phyloP scores from a whole-genome alignment of 2,329 filamentous ascomycete species.

The Hypocreales sp. region DNA sequence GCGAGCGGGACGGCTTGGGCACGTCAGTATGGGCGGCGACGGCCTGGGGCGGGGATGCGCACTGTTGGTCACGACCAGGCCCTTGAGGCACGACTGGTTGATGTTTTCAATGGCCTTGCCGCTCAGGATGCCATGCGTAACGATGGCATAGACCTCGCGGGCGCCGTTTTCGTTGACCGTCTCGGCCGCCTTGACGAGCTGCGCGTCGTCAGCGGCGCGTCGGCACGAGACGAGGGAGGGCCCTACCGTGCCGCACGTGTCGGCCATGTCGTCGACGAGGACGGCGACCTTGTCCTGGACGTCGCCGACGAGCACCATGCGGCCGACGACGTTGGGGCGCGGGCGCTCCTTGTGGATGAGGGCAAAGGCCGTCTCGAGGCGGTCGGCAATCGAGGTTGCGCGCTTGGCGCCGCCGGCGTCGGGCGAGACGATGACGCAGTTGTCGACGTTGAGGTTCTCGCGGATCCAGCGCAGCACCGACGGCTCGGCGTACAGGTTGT shows the following conservation, averaged over 20 bases:
- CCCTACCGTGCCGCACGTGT: conserved; percentile 35
- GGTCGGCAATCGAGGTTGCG: conserved; percentile 87
- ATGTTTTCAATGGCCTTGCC: conserved; percentile 60
- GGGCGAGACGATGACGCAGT: conserved; percentile 86
- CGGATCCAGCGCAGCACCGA: conserved; percentile 58
- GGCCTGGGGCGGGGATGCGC: background rate
- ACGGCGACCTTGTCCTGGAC: conserved; percentile 72
- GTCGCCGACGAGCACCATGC: conserved; percentile 90
- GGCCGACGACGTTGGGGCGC: conserved; percentile 61
- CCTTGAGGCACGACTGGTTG: background rate
- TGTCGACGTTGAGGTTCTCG: conserved; percentile 59
- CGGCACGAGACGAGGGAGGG: conserved; percentile 22
- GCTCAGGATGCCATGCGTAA: conserved; percentile 90
- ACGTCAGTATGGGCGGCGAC: background rate
- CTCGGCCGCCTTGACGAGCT: conserved; percentile 51
- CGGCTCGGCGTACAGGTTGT: conserved; percentile 84
- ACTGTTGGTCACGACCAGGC: background rate
- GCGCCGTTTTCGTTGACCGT: conserved; percentile 93
- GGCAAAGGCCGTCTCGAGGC: conserved; percentile 85
- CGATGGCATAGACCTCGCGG: conserved; percentile 75
- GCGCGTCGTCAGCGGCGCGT: conserved; percentile 48
- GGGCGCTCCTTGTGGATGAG: conserved; percentile 94
- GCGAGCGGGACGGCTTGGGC: conserved; percentile 31
- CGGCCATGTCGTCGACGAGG: conserved; percentile 83
- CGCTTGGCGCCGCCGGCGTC: conserved; percentile 95